phyloP scores from a whole-genome alignment of 108 stramenopile genomes.

The Cyclostephanos invisitatus region DNA sequence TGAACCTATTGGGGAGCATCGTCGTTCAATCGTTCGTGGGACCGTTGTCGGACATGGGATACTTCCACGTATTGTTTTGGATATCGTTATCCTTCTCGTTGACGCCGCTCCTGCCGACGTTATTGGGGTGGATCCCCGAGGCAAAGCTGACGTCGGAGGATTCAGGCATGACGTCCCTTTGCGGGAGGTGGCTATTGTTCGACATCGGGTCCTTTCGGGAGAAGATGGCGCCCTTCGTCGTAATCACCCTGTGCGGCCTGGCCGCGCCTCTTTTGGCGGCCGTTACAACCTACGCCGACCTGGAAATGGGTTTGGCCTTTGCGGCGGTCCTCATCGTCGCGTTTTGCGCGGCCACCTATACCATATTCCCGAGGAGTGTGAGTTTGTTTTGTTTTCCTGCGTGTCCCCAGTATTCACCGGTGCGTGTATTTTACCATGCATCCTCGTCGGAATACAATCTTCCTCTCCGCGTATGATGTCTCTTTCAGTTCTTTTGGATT shows the following conservation, averaged over 20 bases:
- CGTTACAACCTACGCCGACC: conserved; percentile 40
- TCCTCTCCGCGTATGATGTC: too few relatives aligned
- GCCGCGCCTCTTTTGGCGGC: conserved; percentile 44
- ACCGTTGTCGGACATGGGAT: conserved; percentile 42
- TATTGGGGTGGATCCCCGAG: conserved; percentile 52
- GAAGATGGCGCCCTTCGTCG: conserved; percentile 42
- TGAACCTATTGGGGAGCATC: conserved; percentile 42
- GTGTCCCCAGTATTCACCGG: neutral
- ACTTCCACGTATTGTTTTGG: conserved; percentile 49
- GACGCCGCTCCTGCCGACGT: conserved; percentile 44
- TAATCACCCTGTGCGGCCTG: conserved; percentile 48
- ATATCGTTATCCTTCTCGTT: conserved; percentile 35
- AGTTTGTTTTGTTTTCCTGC: neutral
- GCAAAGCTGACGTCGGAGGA: conserved; percentile 33
- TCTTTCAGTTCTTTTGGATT: conserved; percentile 30
- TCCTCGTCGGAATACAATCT: too few relatives aligned
- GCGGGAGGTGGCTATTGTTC: conserved; percentile 33
- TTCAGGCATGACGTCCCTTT: conserved; percentile 37
- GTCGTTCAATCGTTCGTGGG: conserved; percentile 40
- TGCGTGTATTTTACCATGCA: too few relatives aligned
- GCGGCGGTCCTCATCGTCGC: conserved; percentile 31
- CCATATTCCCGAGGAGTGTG: conserved; percentile 25
- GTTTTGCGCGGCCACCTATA: conserved; percentile 27
- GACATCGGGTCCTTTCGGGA: conserved; percentile 43
- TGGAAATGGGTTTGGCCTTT: conserved; percentile 32